These are phyloP conservation scores for Aureobasidium uvarum DNA, from an alignment of 2,329 filamentous ascomycete genomes.

Conservation along the genomic window DNA sequence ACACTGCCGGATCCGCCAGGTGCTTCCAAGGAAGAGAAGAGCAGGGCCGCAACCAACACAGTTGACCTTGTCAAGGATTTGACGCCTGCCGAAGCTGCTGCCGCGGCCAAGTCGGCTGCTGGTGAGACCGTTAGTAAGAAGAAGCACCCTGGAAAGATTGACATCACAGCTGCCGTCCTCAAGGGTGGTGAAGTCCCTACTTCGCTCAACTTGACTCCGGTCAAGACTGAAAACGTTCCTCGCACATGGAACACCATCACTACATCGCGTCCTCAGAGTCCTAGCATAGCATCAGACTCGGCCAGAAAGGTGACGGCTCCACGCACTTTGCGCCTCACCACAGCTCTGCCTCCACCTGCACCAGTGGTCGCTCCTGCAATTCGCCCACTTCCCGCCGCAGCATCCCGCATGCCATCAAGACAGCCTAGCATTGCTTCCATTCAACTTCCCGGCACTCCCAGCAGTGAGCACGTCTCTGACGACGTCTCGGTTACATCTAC, in stretches of 20 bases:
- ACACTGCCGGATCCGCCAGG: slow-evolving; percentile 27
- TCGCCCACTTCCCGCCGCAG: slow-evolving; percentile 34
- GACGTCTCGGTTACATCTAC: slow-evolving; percentile 71
- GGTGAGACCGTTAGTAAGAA: slow-evolving; percentile 36
- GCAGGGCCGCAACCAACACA: slow-evolving; percentile 5
- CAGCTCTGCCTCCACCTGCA: slow-evolving; percentile 53
- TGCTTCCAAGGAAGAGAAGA: slow-evolving; percentile 20
- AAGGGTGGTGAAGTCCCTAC: slow-evolving; percentile 30
- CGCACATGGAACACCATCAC: slow-evolving; percentile 31
- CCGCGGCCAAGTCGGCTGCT: slow-evolving; percentile 4
- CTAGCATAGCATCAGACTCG: slow-evolving; percentile 47
- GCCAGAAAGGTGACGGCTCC: slow-evolving; percentile 51
- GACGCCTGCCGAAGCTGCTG: slow-evolving; percentile 15
- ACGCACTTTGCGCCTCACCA: slow-evolving; percentile 65
- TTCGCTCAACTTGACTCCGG: slow-evolving; percentile 27
- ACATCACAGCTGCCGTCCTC: slow-evolving; percentile 45
- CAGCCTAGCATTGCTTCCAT: slow-evolving; percentile 57
- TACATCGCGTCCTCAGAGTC: slow-evolving; percentile 55
- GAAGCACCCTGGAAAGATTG: slow-evolving; percentile 47
- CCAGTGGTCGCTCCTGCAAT: slow-evolving; percentile 41
- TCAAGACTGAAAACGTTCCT: slow-evolving; percentile 33
- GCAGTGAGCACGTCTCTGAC: slow-evolving; percentile 73
- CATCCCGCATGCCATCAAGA: slow-evolving; percentile 47
- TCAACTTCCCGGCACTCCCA: slow-evolving; percentile 68
- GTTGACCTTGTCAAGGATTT: slow-evolving; percentile 19